Evolutionary conservation across 306 rosid species (phyloP), one percentile per base, ranked within the genome.

Genomic region (Mimosa bimucronata): DNA sequence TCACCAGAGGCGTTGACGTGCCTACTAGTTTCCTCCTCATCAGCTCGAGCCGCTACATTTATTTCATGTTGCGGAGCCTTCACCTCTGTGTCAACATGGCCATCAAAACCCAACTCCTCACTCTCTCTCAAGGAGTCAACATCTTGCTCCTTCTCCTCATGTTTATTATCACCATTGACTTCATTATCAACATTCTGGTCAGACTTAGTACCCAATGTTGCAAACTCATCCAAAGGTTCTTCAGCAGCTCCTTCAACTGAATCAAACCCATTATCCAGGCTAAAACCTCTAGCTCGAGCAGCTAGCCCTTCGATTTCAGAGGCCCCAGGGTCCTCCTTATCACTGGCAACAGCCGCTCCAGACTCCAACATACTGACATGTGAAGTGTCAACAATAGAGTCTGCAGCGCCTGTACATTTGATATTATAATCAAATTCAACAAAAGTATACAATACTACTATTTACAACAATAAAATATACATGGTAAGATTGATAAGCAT

Each of bases 231-330:
- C 7, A 4, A n/a, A 23, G 42, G 70, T 52, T 79, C 86, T 16
- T 83, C 81, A 61, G n/a, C 76, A 58, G 48, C 86, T 34, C 41
- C 12, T 46, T 85, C 73, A 77, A 83, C 84, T 7, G 85, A 72
- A 64, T 74, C 90, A 82, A 87, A 77, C 66, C 80, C 88, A 82
- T 88, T 87, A 41, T 86, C 97, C 77, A 92, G 64, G 45, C 72
- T 81, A 60, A 84, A 80, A 1, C 67, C 82, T 72, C 41, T 84
- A 37, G 30, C 78, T 2, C 74, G 80, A 73, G 82, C 81, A 77
- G 73, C 90, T 28, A 80, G 5, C 60, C 87, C 84, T 52, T 62
- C 73, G 67, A 75, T 81, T 52, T 86, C 88, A 75, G 88, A 78
- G 42, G 79, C 90, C 75, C 79, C 75, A 74, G 74, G 81, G 9